These are phyloP conservation scores for Misopates orontium DNA, from an alignment of 257 asterid genomes.

Conservation along the genomic window DNA sequence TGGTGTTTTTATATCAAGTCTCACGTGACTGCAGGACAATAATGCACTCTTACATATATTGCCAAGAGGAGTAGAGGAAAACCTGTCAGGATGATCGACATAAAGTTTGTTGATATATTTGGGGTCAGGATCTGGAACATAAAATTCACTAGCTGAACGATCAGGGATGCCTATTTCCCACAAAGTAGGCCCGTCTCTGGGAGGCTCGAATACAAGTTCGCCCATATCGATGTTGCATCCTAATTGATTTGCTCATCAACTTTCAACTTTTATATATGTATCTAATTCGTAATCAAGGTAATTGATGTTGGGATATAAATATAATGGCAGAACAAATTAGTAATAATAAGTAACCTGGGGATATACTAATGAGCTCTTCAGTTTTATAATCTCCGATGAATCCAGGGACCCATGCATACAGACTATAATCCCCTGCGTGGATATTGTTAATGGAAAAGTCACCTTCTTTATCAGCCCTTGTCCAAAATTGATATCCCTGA, in stretches of 20 bases:
- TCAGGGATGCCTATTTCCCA: constrained; percentile 91
- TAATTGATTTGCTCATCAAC: constrained; percentile 18
- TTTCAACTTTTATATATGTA: too few species aligned
- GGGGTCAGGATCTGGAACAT: constrained; percentile 64
- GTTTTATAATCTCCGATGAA: constrained; percentile 61
- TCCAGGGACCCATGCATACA: constrained; percentile 75
- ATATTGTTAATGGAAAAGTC: constrained; percentile 51
- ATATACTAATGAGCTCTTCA: constrained; percentile 39
- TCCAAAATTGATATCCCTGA: constrained; percentile 82
- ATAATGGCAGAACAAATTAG: too few species aligned
- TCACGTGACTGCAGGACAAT: too few species aligned
- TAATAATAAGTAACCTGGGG: constrained; percentile 41
- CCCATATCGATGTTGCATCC: constrained; percentile 50
- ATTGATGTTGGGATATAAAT: too few species aligned
- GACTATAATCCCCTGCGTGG: constrained; percentile 48
- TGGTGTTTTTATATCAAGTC: too few species aligned
- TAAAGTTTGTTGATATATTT: constrained; percentile 61
- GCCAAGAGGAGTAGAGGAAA: too few species aligned
- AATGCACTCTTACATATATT: too few species aligned
- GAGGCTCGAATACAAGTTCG: constrained; percentile 53
- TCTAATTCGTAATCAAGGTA: too few species aligned
- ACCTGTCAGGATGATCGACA: constrained; percentile 62
- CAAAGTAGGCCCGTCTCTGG: constrained; percentile 70
- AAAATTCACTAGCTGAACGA: constrained; percentile 63
- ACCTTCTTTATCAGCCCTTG: constrained; percentile 49